phyloP scores from a whole-genome alignment of 495 filamentous ascomycete species.

The Penicillium samsonianum region DNA sequence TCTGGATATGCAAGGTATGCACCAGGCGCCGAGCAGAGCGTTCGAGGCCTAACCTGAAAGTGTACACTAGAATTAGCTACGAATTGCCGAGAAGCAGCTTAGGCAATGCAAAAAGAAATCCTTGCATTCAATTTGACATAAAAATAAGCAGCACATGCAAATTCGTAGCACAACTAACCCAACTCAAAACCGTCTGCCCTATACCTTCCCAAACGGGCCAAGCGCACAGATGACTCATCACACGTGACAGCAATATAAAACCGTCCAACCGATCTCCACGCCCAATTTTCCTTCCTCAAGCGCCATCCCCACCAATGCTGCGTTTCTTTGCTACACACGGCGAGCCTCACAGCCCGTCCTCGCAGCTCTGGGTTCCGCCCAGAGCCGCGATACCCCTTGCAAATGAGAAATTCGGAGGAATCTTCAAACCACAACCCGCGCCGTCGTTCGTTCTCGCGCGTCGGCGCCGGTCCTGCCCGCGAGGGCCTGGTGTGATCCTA shows the following conservation, averaged over 20 bases:
- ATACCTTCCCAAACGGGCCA: slow-evolving; percentile 6
- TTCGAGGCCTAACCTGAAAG: neutral
- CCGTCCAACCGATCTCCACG: slow-evolving; percentile 17
- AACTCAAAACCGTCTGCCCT: neutral
- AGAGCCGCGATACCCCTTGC: slow-evolving; percentile 49
- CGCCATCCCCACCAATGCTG: slow-evolving; percentile 95
- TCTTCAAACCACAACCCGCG: slow-evolving; percentile 69
- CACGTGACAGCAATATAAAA: slow-evolving; percentile 16
- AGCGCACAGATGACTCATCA: slow-evolving; percentile 18
- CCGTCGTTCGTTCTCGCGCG: slow-evolving; percentile 28
- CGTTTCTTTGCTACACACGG: slow-evolving; percentile 99
- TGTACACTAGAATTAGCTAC: neutral
- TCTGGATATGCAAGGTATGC: too few relatives aligned
- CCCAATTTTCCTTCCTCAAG: slow-evolving; percentile 58
- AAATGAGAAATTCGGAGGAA: slow-evolving; percentile 99
- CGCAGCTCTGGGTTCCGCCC: slow-evolving; percentile 11
- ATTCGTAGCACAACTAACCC: neutral
- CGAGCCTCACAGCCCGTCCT: slow-evolving; percentile 35
- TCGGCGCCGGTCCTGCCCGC: slow-evolving; percentile 66
- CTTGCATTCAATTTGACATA: neutral
- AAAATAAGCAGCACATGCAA: slow-evolving; percentile 3
- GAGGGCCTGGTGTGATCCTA: slow-evolving; percentile 85
- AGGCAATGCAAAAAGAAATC: neutral
- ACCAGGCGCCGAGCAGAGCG: neutral
- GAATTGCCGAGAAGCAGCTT: neutral